Conservation (phyloP, 257 asterid genomes). For the Solanum sejunctum region DNA sequence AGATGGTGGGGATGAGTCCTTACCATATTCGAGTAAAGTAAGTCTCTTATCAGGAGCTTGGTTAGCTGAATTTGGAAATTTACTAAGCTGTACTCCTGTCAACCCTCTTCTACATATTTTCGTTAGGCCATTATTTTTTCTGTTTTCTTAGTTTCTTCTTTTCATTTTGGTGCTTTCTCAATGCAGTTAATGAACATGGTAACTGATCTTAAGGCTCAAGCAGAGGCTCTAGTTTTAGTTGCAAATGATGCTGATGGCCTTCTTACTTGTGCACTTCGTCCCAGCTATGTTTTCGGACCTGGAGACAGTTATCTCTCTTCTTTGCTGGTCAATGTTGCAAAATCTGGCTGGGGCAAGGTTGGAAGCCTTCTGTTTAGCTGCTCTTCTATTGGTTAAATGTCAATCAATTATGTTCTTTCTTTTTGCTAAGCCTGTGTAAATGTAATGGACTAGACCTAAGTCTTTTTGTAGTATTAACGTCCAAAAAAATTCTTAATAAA, state of each 20-base stretch:
- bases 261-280: constrained; percentile 78
- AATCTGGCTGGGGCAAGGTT: constrained; percentile 77
- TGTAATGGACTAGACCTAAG: background rate
- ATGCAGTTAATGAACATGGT: constrained; percentile 56
- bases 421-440: background rate
- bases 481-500: background rate
- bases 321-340: constrained; percentile 45
- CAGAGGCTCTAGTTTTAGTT: constrained; percentile 65
- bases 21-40: constrained; percentile 70
- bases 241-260: constrained; percentile 73
- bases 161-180: constrained; percentile 4
- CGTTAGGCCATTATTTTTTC: background rate
- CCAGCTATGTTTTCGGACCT: constrained; percentile 79
- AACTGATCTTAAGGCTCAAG: constrained; percentile 79
- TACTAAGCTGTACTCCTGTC: background rate
- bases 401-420: background rate
- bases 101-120: background rate
- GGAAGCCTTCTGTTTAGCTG: constrained; percentile 11
- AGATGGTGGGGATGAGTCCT: constrained; percentile 56
- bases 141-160: background rate
- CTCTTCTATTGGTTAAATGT: background rate
- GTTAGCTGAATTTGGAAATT: background rate
- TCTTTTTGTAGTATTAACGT: background rate
- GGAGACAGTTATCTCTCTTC: constrained; percentile 64
- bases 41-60: constrained; percentile 9